Evolutionary conservation across 371 early-diverging fungal genomes (phyloP), one percentile per base, ranked within the genome.

Genomic region (Lichtheimia corymbifera): DNA sequence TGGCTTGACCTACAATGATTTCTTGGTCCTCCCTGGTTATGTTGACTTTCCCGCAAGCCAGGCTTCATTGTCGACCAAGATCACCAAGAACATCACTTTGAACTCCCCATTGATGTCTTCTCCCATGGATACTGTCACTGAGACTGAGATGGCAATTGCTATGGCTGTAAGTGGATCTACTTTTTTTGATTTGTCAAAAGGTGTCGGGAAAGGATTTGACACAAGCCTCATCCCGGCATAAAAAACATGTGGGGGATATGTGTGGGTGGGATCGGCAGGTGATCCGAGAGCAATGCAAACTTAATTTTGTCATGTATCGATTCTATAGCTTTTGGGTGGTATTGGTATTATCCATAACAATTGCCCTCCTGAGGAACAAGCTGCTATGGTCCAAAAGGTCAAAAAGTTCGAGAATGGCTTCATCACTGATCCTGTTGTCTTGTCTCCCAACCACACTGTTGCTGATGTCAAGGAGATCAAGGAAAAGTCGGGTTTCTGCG

Each of bases 71-170:
- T 92, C 92, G 45, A 83, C 89, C 68, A 88, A 85, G 76, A 86
- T 97, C 65, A 95, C 97, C 27, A 91, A 86, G 80, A 87, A 93
- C 62, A 92, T 93, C 67, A 79, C 85, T 53, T 81, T 97, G 76
- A 92, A 91, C 81, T 91, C 93, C 22, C 98, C 98, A 11, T 92
- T 97, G 76, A 71, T 96, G 73, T 93, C 94, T 24, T 89, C 91
- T 63, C 97, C 98, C 64, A 97, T 97, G 98, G 98, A 97, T 79
- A 97, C 98, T 50, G 98, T 97, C 41, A 97, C 98, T 41, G 97
- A 97, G 82, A 79, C 93, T 30, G 90, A 92, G 24, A 98, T 98
- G 98, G 98, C 97, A 61, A 95, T 97, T 70, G 88, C 92, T 65
- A 95, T 98, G 94, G 97, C 97, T 59, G 84, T 93, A 76, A 88